A percentile compares a stretch with the other conserved stretches of the same genome.
phyloP scores from a whole-genome alignment of 345 rosid species.

The Punica granatum region DNA sequence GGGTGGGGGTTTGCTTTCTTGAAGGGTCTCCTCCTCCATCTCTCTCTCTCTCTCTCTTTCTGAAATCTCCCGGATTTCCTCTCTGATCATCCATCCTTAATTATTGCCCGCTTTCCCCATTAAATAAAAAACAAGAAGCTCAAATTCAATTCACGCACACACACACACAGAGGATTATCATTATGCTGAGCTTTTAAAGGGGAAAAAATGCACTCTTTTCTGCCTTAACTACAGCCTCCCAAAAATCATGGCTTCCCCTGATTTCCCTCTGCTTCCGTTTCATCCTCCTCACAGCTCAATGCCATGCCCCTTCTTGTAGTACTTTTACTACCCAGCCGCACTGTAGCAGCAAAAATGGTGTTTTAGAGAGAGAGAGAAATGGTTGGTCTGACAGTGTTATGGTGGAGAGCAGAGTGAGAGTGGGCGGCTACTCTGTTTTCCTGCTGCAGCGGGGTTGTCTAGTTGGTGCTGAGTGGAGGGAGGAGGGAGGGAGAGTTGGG shows the following conservation, averaged over 20 bases:
- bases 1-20: no score
- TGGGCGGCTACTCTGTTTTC: neutral
- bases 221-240: neutral
- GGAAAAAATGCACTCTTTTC: neutral
- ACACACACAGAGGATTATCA: neutral
- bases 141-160: neutral
- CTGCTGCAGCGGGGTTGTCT: neutral
- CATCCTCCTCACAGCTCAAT: neutral
- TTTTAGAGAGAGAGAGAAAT: neutral
- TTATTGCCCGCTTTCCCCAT: neutral
- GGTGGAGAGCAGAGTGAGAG: neutral
- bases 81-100: neutral
- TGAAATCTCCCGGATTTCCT: no score
- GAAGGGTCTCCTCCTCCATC: no score
- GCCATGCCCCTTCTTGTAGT: neutral
- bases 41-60: neutral
- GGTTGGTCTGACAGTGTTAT: neutral
- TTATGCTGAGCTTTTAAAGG: neutral
- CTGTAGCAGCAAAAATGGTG: neutral
- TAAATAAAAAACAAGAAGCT: neutral
- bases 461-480: neutral
- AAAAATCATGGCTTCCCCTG: conserved; percentile 1
- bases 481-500: neutral
- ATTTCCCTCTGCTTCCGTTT: neutral
- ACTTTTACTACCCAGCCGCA: neutral